Evolutionary conservation across 768 basidiomycete genomes (phyloP), one percentile per base, ranked within the genome.

Genomic region (Mycena filopes): DNA sequence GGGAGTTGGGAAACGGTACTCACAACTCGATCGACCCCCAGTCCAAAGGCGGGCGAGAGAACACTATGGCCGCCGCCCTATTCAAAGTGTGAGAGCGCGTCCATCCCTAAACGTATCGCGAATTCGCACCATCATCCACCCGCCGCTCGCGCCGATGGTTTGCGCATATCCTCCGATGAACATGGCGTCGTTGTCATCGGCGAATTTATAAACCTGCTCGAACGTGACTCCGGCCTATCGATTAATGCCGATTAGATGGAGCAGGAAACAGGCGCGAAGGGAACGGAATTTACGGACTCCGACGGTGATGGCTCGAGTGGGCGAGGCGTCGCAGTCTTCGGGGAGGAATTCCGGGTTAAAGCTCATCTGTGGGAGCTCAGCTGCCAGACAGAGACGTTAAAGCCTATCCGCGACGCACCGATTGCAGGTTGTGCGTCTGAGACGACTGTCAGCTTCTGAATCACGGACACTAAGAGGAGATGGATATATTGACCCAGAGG

Each of bases 401-500:
- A 38, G 15, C 21, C 29, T 26, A 41, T 15, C 0, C 21, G 16
- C 18, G 9, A 54, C 64, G 15, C 21, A 54, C 68, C n/a, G 48
- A 57, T 43, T 69, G 46, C 4, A 69, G 49, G 16, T 66, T 49
- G n/a, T 58, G 68, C 0, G 68, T 69, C 68, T 69, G 59, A 8
- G 46, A 45, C 21, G 23, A n/a, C n/a, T 15, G 10, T 33, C 16
- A 33, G n/a, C n/a, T n/a, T n/a, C n/a, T n/a, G n/a, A n/a, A n/a
- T 26, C 28, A 23, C 7, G 6, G 15, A 13, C 4, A 10, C 13
- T 33, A 11, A 33, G 7, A 11, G 21, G 21, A 20, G 5, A 23
- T 55, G 4, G 4, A 2, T 13, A 13, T 21, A 51, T 43, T 2
- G 16, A 72, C 73, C 73, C 72, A 76, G 21, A 76, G 68, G 3